Base-by-base conservation (phyloP, 306 rosid genomes). In the Rosa lucieae region DNA sequence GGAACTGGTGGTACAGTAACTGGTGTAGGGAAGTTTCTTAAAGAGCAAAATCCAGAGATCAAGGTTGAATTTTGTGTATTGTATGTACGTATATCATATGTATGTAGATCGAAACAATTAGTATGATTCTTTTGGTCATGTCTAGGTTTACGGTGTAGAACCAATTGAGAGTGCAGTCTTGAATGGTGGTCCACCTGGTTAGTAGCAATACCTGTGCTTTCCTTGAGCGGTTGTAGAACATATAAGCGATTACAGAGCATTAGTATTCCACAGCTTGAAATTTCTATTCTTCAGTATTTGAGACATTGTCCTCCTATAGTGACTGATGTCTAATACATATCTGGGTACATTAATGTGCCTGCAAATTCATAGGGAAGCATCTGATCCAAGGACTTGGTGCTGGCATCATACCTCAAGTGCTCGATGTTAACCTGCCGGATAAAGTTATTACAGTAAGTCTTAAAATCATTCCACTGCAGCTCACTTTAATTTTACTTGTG, bases 1-100 rank as follows among this genome's bases (percentile, higher is more conserved):
- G 97, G 99, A 77, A 89, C 99, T 1, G 97, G 94, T 52, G 99
- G 97, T 14, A 88, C 97, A 12, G n/a, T 89, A 76, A 78, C 92
- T 3, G 97, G 93, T 79, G 80, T 76, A 35, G 97, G 97, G 85
- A 86, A 76, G 13, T 94, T 91, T 81, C 93, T 94, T 70, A 92
- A 90, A 88, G 92, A 88, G 78, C 87, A 76, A 83, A 92, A 92
- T 81, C 88, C 97, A 11, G 73, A 83, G 18, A 82, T 94, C 79
- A 92, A 91, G 99, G 97, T 94, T 74, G 44, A 9, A 14, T 49
- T 59, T 70, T 61, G 29, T 20, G 26, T 58, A 42, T 21, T 70
- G 69, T 55, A 68, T 62, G 26, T 26, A 61, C 29, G 17, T 37
- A 43, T 71, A 77, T 66, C 1, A 49, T 39, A 55, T 1, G 18